Evolutionary conservation across 768 basidiomycete species (phyloP).

Genomic region (Termitomyces sp.): DNA sequence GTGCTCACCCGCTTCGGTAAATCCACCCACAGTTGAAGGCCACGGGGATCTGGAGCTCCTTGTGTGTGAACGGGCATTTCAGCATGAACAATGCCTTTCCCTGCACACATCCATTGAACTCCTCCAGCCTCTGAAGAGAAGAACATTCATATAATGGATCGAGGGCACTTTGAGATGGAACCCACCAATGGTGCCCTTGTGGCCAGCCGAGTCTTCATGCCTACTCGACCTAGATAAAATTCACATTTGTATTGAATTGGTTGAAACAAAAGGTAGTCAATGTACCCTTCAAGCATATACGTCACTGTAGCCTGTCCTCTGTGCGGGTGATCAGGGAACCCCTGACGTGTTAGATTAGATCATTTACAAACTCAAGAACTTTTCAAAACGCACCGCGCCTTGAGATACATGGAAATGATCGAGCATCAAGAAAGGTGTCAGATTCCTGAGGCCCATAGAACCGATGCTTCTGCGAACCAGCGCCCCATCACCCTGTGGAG

Average conservation of each 20-base stretch:
- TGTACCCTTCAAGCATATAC: conserved; percentile 81
- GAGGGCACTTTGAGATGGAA: background rate
- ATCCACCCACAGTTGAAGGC: conserved; percentile 88
- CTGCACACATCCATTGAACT: conserved; percentile 94
- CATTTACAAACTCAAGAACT: background rate
- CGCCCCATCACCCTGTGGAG: conserved; percentile 71
- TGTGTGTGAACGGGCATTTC: conserved; percentile 83
- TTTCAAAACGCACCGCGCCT: conserved; percentile 54
- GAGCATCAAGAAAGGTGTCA: conserved; percentile 90
- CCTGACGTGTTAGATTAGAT: conserved; percentile 34
- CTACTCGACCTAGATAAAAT: conserved; percentile 49
- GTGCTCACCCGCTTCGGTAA: conserved; percentile 60
- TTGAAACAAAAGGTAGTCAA: background rate
- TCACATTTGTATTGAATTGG: background rate
- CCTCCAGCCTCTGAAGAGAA: conserved; percentile 58
- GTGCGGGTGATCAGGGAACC: conserved; percentile 93
- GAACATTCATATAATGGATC: background rate
- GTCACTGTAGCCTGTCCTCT: conserved; percentile 87
- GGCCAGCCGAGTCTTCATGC: conserved; percentile 92
- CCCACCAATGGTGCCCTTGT: conserved; percentile 64
- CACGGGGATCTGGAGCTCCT: conserved; percentile 69
- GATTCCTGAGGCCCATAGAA: conserved; percentile 63
- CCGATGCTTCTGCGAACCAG: conserved; percentile 87
- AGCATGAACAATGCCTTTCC: conserved; percentile 76
- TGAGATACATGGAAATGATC: conserved; percentile 74